These are phyloP conservation scores for Yamadazyma nakazawae DNA, from an alignment of 805 yeast species.

Conservation along the genomic window DNA sequence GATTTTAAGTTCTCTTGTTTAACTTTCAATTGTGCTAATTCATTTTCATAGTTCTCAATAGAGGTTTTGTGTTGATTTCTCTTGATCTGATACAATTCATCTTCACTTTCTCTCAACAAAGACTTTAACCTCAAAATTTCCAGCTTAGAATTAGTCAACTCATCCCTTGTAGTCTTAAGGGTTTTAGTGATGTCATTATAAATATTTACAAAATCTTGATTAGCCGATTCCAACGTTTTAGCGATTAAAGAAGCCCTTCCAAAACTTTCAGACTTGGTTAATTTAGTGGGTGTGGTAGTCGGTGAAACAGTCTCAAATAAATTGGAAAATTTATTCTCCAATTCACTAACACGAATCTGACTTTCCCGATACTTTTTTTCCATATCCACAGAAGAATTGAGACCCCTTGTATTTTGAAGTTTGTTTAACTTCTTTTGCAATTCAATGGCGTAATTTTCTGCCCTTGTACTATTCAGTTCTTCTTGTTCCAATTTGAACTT, in stretches of 20 bases:
- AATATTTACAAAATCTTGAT: conserved; percentile 46
- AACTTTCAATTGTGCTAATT: conserved; percentile 49
- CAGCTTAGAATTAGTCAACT: conserved; percentile 37
- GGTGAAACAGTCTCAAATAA: conserved; percentile 18
- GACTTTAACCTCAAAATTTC: conserved; percentile 41
- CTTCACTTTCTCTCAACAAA: conserved; percentile 41
- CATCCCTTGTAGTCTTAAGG: conserved; percentile 41
- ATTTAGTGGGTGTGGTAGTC: conserved; percentile 8
- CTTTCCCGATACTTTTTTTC: conserved; percentile 35
- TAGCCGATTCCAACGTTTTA: conserved; percentile 24
- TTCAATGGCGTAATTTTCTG: conserved; percentile 47
- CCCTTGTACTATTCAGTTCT: conserved; percentile 47
- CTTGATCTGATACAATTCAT: conserved; percentile 39
- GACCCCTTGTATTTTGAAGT: conserved; percentile 39
- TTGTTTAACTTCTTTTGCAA: conserved; percentile 41
- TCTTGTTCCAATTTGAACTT: conserved; percentile 50
- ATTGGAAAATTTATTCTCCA: conserved; percentile 29
- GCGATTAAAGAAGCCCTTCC: conserved; percentile 22
- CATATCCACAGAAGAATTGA: conserved; percentile 31
- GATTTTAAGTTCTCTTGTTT: conserved; percentile 53
- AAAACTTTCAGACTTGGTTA: conserved; percentile 35
- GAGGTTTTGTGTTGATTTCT: conserved; percentile 40
- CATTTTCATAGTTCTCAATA: conserved; percentile 34
- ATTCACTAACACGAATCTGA: conserved; percentile 29
- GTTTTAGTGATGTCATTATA: conserved; percentile 50